Percentiles rank a stretch among this genome's conserved stretches.
These are phyloP conservation scores for Pythium guiyangense DNA, from an alignment of 352 stramenopile genomes.

Conservation along the genomic window DNA sequence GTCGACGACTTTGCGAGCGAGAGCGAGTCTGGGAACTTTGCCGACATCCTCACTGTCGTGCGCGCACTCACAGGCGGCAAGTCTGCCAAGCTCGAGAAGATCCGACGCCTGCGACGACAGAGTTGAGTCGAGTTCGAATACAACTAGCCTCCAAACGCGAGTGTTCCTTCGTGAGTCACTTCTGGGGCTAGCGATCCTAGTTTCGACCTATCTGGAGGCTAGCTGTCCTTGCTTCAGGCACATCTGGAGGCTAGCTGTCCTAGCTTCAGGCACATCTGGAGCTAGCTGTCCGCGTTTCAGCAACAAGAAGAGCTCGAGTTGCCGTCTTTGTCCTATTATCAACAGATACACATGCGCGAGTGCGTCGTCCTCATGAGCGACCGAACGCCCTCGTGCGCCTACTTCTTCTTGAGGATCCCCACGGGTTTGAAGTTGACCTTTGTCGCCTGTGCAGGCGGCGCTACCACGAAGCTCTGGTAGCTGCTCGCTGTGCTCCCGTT, in stretches of 20 bases:
- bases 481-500: slow-evolving; percentile 17
- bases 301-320: too few relatives aligned
- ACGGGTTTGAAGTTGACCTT: slow-evolving; percentile 39
- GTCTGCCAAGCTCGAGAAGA: slow-evolving; percentile 40
- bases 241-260: too few relatives aligned
- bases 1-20: slow-evolving; percentile 10
- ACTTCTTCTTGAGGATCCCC: slow-evolving; percentile 51
- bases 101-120: slow-evolving; percentile 22
- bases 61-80: slow-evolving; percentile 36
- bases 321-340: not conserved
- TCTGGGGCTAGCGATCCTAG: too few relatives aligned
- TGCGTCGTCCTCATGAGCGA: not conserved
- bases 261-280: too few relatives aligned
- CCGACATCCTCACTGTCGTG: slow-evolving; percentile 43
- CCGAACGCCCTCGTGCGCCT: not conserved
- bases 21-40: slow-evolving; percentile 46
- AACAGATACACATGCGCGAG: not conserved
- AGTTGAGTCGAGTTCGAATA: slow-evolving; percentile 1
- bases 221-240: too few relatives aligned
- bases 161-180: not conserved
- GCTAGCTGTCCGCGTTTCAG: too few relatives aligned
- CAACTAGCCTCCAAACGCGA: not conserved
- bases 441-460: slow-evolving; percentile 6
- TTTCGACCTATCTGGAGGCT: too few relatives aligned
- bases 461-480: slow-evolving; percentile 17